Base-by-base conservation (phyloP, 352 stramenopile genomes). In the Phytopythium ostracodes region DNA sequence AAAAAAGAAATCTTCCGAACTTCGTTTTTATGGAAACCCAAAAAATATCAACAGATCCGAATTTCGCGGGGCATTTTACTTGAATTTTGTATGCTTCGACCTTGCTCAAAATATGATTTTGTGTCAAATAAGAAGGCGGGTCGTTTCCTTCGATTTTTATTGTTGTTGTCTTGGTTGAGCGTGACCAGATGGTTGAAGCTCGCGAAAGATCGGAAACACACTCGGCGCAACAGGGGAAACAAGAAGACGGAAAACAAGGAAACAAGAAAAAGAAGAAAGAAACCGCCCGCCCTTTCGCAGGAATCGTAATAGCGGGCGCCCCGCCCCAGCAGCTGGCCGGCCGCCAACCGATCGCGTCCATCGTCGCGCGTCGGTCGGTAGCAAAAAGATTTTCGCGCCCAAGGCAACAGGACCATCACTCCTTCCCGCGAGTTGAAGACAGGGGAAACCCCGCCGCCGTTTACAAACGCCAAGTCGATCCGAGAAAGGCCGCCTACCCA, bases 331-430 rank as follows among this genome's bases (percentile, higher is more conserved):
- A n/a, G n/a, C n/a, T n/a, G 24, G 43, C 43, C 17, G 7, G 29
- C 29, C 29, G 29, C 29, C 29, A 33, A n/a, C n/a, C n/a, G n/a
- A n/a, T 7, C 29, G 29, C 7, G 29, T 33, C 5, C 46, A 9
- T 35, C 2, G 10, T 31, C 46, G 22, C 22, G 25, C 22, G 25
- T 35, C 22, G 46, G 46, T 53, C 25, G 46, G 11, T 35, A n/a
- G 27, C 60, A 65, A 31, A 65, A 65, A 65, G 60, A 65, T 65
- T 60, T 65, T 61, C 27, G 60, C 60, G 54, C 36, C 22, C 54
- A 27, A 33, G 36, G 36, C 42, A 36, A 33, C 54, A 60, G 40
- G 22, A 44, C 27, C 60, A 55, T 33, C 60, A 61, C 51, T 56
- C 51, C 25, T 49, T 33, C 25, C 2, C 14, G 5, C 25, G 49